A percentile compares a stretch with the other conserved stretches of the same genome.
phyloP scores from a whole-genome alignment of 1,139 yeast species.

The Debaryomycetaceae sp. region DNA sequence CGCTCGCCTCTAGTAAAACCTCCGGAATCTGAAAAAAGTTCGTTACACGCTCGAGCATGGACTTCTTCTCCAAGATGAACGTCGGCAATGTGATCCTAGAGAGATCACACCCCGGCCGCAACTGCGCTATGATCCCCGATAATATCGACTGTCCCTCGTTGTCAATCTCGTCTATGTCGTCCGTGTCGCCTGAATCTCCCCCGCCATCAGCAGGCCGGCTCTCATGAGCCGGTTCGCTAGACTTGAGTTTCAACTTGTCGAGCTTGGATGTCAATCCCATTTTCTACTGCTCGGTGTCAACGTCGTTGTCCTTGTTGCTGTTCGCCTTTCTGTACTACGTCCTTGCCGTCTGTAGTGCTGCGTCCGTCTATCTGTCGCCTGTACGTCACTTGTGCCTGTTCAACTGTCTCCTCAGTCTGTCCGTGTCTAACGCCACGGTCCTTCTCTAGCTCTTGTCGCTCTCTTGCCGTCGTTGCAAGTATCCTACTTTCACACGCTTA shows the following conservation, averaged over 20 bases:
- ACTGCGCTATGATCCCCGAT: conserved; percentile 81
- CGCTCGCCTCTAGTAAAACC: conserved; percentile 66
- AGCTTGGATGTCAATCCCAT: conserved; percentile 39
- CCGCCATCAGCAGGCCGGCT: conserved; percentile 2
- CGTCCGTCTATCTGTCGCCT: not conserved
- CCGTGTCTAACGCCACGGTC: no score
- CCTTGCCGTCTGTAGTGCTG: not conserved
- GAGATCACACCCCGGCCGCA: conserved; percentile 89
- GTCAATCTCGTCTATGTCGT: conserved; percentile 88
- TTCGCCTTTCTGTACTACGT: not conserved
- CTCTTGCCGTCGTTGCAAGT: not conserved
- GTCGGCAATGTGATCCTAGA: conserved; percentile 92
- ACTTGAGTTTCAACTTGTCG: conserved; percentile 27
- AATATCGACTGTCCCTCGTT: conserved; percentile 85
- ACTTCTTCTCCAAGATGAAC: conserved; percentile 87
- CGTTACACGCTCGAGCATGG: conserved; percentile 94
- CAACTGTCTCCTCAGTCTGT: not conserved
- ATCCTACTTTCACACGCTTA: not conserved
- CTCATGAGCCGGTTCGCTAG: conserved; percentile 6
- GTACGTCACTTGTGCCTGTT: no score
- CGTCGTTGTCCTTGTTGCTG: not conserved
- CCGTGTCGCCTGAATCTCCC: conserved; percentile 24
- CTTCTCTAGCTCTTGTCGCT: not conserved
- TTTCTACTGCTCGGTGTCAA: not conserved
- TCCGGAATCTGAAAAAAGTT: conserved; percentile 85